Evolutionary conservation across 805 yeast species (phyloP), one percentile per base, ranked within the genome.

Genomic region (Millerozyma miso): DNA sequence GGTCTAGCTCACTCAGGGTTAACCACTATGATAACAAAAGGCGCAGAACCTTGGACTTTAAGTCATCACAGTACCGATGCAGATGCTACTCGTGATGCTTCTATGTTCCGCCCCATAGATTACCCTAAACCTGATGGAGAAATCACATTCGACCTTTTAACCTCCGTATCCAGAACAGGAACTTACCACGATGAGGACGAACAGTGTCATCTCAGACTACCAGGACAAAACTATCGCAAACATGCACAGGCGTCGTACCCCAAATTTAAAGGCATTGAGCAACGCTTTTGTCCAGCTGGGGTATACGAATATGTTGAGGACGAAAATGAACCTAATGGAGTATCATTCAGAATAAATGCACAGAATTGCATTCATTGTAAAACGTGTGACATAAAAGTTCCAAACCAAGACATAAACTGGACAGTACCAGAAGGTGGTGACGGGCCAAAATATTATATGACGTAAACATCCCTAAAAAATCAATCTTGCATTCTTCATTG

Each of bases 381-480:
- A 67, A 91, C 98, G 1, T 91, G 99, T 72, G 99, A 93, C 65
- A 93, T 93, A 63, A 93, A 93, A 66, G 95, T 85, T 7, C 99
- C 99, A 5, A 75, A 88, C 0, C 97, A 91, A 66, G 97, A 90
- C 59, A 93, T 93, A 48, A 76, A 79, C 59, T 93, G 99, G 99
- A 79, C 82, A 10, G 96, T 88, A n/a, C 99, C 99, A 5, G 98
- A 93, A 70, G 98, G 99, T 47, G 97, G 98, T 23, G 99, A 86
- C 62, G 99, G 99, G 12, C 99, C 99, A 44, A 93, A 93, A 64
- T 93, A 93, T 62, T 83, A 83, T 62, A 79, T 88, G 83, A 83
- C 95, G 4, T 83, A 53, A 57, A 4, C n/a, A n/a, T 35, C 19
- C 26, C 18, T 23, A 23, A 7, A 23, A 23, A 6, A 7, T 23